A percentile compares a stretch with the other conserved stretches of the same genome.
phyloP scores from a whole-genome alignment of 2,329 filamentous ascomycete species.

The Neurospora sp. region DNA sequence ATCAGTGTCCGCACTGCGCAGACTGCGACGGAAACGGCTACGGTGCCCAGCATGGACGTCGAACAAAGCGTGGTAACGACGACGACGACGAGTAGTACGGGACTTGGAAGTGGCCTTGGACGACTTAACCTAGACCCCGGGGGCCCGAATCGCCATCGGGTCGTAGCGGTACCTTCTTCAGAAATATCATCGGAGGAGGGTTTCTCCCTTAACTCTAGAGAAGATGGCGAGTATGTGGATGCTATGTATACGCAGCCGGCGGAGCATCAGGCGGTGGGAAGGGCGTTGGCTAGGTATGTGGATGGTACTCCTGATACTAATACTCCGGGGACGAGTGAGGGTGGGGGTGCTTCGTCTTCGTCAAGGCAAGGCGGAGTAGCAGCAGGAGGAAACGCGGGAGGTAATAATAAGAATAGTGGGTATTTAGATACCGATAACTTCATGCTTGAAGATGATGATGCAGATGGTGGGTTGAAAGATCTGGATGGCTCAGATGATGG shows the following conservation, averaged over 20 bases:
- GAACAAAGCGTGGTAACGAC: conserved; percentile 30
- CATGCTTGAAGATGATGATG: conserved; percentile 6
- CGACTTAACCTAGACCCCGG: conserved; percentile 21
- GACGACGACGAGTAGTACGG: conserved; percentile 10
- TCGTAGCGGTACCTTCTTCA: conserved; percentile 6
- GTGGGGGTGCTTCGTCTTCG: not conserved
- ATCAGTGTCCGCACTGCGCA: not conserved
- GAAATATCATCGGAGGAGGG: conserved; percentile 23
- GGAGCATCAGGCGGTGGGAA: conserved; percentile 18
- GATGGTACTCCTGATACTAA: conserved; percentile 1
- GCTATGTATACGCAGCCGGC: conserved; percentile 26
- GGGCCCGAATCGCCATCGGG: not conserved
- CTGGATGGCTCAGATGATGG: conserved; percentile 10
- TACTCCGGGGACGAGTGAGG: not conserved
- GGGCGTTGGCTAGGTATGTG: conserved; percentile 13
- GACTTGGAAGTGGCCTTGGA: not conserved
- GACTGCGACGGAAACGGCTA: conserved; percentile 20
- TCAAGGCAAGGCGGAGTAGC: not conserved
- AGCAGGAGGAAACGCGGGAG: conserved; percentile 1
- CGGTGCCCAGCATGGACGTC: conserved; percentile 27
- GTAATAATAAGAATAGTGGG: not conserved
- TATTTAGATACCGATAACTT: conserved; percentile 1
- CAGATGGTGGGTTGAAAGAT: not conserved
- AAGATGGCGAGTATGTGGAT: conserved; percentile 18
- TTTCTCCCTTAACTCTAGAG: conserved; percentile 24